Evolutionary conservation across 345 rosid genomes (phyloP), one percentile per base, ranked within the genome.

Genomic region (Pseudoturritis turrita): DNA sequence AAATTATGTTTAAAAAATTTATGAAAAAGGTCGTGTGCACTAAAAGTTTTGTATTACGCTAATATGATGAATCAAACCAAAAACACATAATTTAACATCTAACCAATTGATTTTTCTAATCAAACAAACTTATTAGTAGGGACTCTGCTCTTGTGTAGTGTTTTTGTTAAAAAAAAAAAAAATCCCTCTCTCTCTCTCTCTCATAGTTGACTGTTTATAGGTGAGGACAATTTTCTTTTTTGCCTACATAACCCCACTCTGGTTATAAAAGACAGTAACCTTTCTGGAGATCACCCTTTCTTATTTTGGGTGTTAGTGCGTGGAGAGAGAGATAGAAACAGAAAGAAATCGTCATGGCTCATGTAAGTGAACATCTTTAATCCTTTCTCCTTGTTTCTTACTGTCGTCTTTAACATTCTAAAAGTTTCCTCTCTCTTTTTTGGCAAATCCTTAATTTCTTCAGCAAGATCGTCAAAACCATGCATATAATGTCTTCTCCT

Each of bases 271-370:
- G 68, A 75, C 63, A 17, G 59, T 51, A 67, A 68, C 70, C 69
- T 68, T 75, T 75, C 49, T 60, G 35, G 43, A 75, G 63, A 33
- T 52, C 5, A 60, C 26, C 45, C 78, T 75, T 61, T 68, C 57
- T 52, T 68, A 67, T 75, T 68, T 65, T 68, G 68, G 68, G 78
- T 75, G 74, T 75, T 68, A 51, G 69, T 60, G 63, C 55, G 15
- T 65, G 33, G 44, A 49, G 67, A 58, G 44, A 66, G 22, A 65
- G 51, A 47, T 4, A 49, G 51, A 62, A 19, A 62, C 43, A 36
- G 45, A 50, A 41, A 59, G 68, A 66, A 44, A 67, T 68, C 64
- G 63, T 23, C 70, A 75, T 75, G 78, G 70, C 74, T 68, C 78
- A 68, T 75, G 78, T 75, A 75, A 75, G 78, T 52, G 47, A 66